Evolutionary conservation across 176 grass and related monocot species (phyloP), one percentile per base, ranked within the genome.

Genomic region (Canna indica): DNA sequence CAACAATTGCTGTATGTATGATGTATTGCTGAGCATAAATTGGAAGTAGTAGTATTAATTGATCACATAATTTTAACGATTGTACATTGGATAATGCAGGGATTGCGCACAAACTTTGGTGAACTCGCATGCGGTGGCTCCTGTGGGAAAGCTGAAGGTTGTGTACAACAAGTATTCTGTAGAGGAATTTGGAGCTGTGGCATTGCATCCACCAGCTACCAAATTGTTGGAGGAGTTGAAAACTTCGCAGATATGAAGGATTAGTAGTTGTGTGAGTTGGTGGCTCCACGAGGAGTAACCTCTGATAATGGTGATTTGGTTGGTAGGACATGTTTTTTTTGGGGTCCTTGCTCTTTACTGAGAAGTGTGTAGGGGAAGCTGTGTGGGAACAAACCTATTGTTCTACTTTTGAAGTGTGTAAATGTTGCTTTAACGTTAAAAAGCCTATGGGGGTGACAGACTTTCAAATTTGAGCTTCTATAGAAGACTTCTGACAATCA

Each of bases 161-260:
- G 89, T 87, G 1, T 90, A 92, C 66, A 92, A 97, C 77, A 97
- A 92, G 38, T 97, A 97, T 59, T 85, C 81, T 3, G 57, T 56
- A 2, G 81, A 90, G 77, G 72, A 90, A 59, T 79, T 83, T 17
- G 86, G 88, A 79, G 77, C 42, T 10, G 93, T 97, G 0, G 86
- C 88, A 12, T 73, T 88, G n/a, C 72, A 81, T 69, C 76, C 78
- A 64, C 71, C 85, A 0, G 88, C 86, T 42, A 62, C 72, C 4
- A 28, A 74, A 61, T 8, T 62, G 35, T 25, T 74, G 20, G 34
- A 60, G 34, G 53, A 74, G 13, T 4, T 60, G 52, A 45, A 59
- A 34, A 7, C 48, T 34, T 59, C 50, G 7, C 39, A 27, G 31
- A 36, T 1, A 10, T 10, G 20, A n/a, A 46, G 15, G 44, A n/a